Conservation (phyloP, 176 grass and related monocot genomes). For the Dendrocalamus sinicus region DNA sequence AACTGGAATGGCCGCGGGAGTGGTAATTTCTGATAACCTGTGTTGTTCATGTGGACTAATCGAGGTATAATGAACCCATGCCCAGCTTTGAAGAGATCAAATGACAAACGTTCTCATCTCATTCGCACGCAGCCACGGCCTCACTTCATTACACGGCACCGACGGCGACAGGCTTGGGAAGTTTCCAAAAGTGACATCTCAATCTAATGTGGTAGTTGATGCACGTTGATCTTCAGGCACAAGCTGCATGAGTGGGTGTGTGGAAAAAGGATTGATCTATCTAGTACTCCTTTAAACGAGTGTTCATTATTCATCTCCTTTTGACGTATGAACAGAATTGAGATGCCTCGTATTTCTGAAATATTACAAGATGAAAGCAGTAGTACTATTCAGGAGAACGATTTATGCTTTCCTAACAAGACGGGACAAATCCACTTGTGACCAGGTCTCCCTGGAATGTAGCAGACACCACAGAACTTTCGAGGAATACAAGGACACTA, state of each 20-base stretch:
- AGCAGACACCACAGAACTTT: neutral
- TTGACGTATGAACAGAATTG: conserved; percentile 24
- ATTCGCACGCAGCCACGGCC: conserved; percentile 15
- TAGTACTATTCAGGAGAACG: neutral
- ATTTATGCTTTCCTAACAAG: neutral
- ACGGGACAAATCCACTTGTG: neutral
- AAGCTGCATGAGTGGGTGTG: conserved; percentile 25
- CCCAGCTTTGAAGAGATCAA: conserved; percentile 17
- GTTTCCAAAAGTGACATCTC: neutral
- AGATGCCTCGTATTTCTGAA: neutral
- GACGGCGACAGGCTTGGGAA: neutral
- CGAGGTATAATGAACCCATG: neutral
- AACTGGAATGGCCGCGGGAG: neutral
- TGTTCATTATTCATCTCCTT: neutral
- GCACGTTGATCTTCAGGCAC: conserved; percentile 48
- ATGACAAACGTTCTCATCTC: neutral
- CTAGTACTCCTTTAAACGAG: neutral
- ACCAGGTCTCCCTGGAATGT: neutral
- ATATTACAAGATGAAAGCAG: neutral
- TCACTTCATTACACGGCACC: conserved; percentile 18
- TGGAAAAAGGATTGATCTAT: neutral
- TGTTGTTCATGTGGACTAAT: conserved; percentile 20
- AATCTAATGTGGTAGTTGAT: conserved; percentile 35
- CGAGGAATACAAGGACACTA: neutral
- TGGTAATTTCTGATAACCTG: neutral